Base-by-base conservation (phyloP, 345 rosid species). In the Physaria fendleri region DNA sequence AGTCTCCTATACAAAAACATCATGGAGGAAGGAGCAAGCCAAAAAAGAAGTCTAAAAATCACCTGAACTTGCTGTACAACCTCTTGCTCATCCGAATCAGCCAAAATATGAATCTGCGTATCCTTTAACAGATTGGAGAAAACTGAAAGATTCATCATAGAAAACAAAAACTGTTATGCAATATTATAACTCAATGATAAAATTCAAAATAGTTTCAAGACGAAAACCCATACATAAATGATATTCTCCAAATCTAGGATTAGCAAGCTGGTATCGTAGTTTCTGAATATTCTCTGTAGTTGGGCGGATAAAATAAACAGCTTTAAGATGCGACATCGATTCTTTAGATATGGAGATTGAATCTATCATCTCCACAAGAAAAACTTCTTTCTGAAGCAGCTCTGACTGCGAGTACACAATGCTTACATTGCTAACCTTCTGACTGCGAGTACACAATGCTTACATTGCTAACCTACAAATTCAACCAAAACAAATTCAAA, bases 21-120 rank as follows among this genome's bases (percentile, higher is more conserved):
- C 10, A 62, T 6, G 59, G 27, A 17, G 44, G 20, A 34, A 2
- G 23, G 37, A n/a, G n/a, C n/a, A n/a, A n/a, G n/a, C n/a, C n/a
- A n/a, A n/a, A n/a, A n/a, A n/a, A n/a, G n/a, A 15, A 18, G 0
- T 18, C 28, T 43, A 28, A 46, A 55, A 56, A 44, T 59, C 69
- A 85, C 99, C 97, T 93, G 97, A 69, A 93, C 92, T 81, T 89
- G 99, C 59, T 85, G 91, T 37, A 83, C 99, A 74, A 74, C 88
- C 73, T 93, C 97, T n/a, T 81, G 94, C 64, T 89, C 99, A 67
- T 93, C 99, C 1, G 99, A 93, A 79, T 93, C 99, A 5, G 97
- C 99, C 73, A 93, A 71, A 62, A 83, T 74, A 77, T 93, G 99
- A 80, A 93, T 85, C 79, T 87, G 97, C 14, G 99, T 93, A 70